phyloP scores from a whole-genome alignment of 2,329 filamentous ascomycete species.

The Blumeria graminis region DNA sequence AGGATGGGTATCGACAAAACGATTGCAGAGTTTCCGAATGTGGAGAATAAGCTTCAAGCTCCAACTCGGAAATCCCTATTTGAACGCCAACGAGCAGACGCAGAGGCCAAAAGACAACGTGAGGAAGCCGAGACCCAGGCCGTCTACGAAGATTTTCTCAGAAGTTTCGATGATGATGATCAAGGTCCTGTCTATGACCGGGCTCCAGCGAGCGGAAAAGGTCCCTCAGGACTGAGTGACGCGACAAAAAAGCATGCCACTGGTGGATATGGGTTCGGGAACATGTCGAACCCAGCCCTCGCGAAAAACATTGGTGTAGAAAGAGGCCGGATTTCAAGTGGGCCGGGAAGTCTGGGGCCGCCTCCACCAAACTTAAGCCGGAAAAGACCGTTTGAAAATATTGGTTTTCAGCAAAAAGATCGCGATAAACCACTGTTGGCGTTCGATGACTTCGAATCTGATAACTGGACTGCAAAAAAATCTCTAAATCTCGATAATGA shows the following conservation, averaged over 20 bases:
- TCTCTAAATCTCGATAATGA: constrained; percentile 16
- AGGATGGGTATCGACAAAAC: constrained; percentile 4
- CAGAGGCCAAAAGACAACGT: constrained; percentile 63
- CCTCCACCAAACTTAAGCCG: constrained; percentile 24
- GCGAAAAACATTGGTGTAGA: constrained; percentile 12
- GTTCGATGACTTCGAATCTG: constrained; percentile 14
- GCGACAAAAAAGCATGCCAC: constrained; percentile 39
- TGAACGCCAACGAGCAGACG: constrained; percentile 70
- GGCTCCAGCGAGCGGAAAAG: constrained; percentile 4
- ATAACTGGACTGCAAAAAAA: constrained; percentile 9
- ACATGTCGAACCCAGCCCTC: constrained; percentile 11
- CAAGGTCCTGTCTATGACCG: constrained; percentile 10
- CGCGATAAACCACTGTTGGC: constrained; percentile 14
- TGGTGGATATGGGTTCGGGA: constrained; percentile 13
- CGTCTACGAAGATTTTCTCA: constrained; percentile 69
- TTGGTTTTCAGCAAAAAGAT: constrained; percentile 16
- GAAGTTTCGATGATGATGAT: constrained; percentile 43
- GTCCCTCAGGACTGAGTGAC: constrained; percentile 10
- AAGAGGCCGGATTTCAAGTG: constrained; percentile 25
- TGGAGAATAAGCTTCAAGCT: constrained; percentile 54
- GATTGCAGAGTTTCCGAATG: constrained; percentile 34
- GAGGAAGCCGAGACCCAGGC: constrained; percentile 75
- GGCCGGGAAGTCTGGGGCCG: constrained; percentile 36
- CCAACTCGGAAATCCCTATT: constrained; percentile 68
- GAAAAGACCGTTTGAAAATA: constrained; percentile 26